Evolutionary conservation across 768 basidiomycete species (phyloP).

Genomic region (Xerocomellus amylosporus): DNA sequence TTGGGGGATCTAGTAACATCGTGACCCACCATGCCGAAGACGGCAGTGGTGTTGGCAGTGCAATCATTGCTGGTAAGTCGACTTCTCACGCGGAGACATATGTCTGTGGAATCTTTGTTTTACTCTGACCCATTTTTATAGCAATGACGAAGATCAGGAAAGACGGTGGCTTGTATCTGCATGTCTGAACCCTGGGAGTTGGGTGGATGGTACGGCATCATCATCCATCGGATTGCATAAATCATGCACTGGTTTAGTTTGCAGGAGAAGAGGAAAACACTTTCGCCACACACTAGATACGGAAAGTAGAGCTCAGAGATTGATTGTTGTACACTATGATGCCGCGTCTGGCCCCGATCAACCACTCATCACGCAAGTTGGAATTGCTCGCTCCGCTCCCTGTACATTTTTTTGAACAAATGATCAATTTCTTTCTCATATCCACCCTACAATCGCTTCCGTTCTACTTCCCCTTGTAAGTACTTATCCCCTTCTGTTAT

Average conservation of each 20-base stretch:
- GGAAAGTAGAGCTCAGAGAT: not conserved
- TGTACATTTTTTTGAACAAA: not conserved
- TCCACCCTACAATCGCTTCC: not conserved
- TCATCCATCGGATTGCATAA: not conserved
- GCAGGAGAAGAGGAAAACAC: not conserved
- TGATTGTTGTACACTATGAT: slow-evolving; percentile 16
- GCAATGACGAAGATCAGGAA: slow-evolving; percentile 90
- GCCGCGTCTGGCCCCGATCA: not conserved
- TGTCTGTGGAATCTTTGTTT: not conserved
- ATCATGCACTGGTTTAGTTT: not conserved
- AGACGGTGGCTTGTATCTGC: slow-evolving; percentile 54
- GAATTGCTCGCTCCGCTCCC: not conserved
- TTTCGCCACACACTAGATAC: slow-evolving; percentile 6
- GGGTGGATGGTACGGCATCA: not conserved
- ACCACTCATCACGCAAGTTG: not conserved
- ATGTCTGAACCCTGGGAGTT: slow-evolving; percentile 39
- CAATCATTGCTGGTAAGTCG: slow-evolving; percentile 82
- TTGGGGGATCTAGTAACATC: slow-evolving; percentile 45
- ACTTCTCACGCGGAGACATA: not conserved
- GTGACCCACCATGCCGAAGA: slow-evolving; percentile 42
- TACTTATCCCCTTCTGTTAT: not conserved
- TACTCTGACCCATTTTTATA: slow-evolving; percentile 27
- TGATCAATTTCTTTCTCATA: not conserved
- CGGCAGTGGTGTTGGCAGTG: slow-evolving; percentile 88
- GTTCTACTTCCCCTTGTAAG: too few relatives aligned